Conservation (phyloP, 2,329 filamentous ascomycete genomes). For the Cordyceps cateniannulata region DNA sequence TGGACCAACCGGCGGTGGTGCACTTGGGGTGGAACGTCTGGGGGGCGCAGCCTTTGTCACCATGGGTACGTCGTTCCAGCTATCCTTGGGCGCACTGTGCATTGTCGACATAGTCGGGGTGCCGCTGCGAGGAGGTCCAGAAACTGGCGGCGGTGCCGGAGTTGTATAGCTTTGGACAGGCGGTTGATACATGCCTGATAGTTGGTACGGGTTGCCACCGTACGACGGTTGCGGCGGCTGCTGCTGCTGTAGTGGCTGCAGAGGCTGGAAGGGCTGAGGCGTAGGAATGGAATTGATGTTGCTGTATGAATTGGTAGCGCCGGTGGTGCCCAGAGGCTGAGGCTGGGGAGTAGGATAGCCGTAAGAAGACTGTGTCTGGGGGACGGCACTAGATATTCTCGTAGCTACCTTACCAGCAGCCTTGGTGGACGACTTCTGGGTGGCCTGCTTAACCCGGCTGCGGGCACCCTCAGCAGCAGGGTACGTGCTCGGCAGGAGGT, state of each 20-base stretch:
- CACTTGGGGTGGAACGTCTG: constrained; percentile 67
- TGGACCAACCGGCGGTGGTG: constrained; percentile 64
- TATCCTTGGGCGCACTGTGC: constrained; percentile 58
- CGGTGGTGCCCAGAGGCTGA: constrained; percentile 28
- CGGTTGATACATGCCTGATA: constrained; percentile 49
- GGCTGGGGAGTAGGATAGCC: constrained; percentile 41
- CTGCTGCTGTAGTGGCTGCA: constrained; percentile 23
- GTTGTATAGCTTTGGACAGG: constrained; percentile 35
- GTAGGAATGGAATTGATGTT: constrained; percentile 6
- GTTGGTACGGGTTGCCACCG: constrained; percentile 27
- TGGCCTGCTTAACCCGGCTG: constrained; percentile 78
- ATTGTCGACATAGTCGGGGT: constrained; percentile 66
- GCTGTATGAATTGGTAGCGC: constrained; percentile 25
- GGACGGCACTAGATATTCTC: constrained; percentile 26
- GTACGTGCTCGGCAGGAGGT: constrained; percentile 76
- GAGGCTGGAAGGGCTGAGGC: constrained; percentile 13
- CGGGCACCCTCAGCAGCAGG: constrained; percentile 82
- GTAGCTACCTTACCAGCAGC: constrained; percentile 21
- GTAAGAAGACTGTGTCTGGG: constrained; percentile 34
- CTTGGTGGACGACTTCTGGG: constrained; percentile 40
- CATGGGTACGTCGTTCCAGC: constrained; percentile 94
- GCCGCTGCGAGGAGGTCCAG: constrained; percentile 48
- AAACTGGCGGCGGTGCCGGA: constrained; percentile 28
- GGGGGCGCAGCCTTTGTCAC: constrained; percentile 68
- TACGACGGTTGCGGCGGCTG: constrained; percentile 24